A percentile compares a stretch with the other conserved stretches of the same genome.
Conservation (phyloP, 2,329 filamentous ascomycete genomes). For the Ceratocystis lukuohia region DNA sequence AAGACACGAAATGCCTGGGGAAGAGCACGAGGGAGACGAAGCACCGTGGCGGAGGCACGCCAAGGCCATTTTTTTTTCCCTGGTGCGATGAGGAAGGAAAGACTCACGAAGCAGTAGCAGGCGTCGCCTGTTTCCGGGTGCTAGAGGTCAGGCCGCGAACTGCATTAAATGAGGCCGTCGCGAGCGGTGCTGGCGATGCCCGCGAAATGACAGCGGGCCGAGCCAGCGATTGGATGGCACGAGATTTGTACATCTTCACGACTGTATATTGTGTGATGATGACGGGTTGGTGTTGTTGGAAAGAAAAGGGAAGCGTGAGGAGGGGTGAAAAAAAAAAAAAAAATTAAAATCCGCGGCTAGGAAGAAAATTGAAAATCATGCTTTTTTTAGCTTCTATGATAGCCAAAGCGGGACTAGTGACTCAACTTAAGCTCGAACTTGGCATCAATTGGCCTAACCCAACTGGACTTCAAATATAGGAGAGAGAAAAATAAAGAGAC, state of each 20-base stretch:
- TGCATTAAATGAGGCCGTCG: constrained; percentile 20
- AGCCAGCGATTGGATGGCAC: constrained; percentile 18
- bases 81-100: constrained; percentile 11
- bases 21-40: background rate
- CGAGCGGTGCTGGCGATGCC: constrained; percentile 15
- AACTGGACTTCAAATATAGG: too few relatives aligned
- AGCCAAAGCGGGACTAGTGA: too few relatives aligned
- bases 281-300: background rate
- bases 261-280: background rate
- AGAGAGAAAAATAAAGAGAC: too few relatives aligned
- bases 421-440: too few relatives aligned
- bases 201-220: constrained; percentile 13
- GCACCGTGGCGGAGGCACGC: background rate
- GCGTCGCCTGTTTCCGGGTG: constrained; percentile 21
- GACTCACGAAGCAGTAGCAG: constrained; percentile 12
- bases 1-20: background rate
- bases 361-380: too few relatives aligned
- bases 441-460: too few relatives aligned
- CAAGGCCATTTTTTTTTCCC: background rate
- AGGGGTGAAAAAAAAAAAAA: background rate
- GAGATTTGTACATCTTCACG: constrained; percentile 17
- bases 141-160: constrained; percentile 13
- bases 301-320: background rate
- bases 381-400: too few relatives aligned
- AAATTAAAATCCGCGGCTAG: too few relatives aligned